Percentiles rank a stretch among this genome's conserved stretches.
phyloP scores from a whole-genome alignment of 495 filamentous ascomycete genomes.

The Penicillium tannophilum region DNA sequence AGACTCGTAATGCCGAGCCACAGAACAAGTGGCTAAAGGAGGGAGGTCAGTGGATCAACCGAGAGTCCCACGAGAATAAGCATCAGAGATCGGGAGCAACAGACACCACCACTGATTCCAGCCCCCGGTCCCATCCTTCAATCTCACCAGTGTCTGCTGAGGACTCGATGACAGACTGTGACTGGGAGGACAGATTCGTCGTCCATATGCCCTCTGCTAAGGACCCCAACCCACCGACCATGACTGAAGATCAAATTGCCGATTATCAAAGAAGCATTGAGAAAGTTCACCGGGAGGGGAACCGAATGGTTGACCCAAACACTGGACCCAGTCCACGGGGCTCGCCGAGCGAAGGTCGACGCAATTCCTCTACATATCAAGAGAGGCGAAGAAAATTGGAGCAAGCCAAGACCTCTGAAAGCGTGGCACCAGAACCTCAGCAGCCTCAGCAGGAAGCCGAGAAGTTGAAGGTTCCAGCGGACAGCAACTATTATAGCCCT shows the following conservation, averaged over 20 bases:
- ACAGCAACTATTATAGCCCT: conserved; percentile 41
- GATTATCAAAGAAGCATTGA: conserved; percentile 47
- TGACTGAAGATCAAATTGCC: conserved; percentile 43
- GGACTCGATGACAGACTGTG: conserved; percentile 38
- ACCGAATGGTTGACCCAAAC: conserved; percentile 35
- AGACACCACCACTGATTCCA: conserved; percentile 32
- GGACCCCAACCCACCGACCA: conserved; percentile 45
- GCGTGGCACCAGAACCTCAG: conserved; percentile 10
- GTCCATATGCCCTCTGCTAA: conserved; percentile 50
- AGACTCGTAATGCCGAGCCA: conserved; percentile 15
- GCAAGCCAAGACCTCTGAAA: conserved; percentile 31
- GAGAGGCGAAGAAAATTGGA: neutral
- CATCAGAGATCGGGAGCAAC: conserved; percentile 23
- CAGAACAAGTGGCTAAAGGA: conserved; percentile 29
- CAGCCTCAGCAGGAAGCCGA: conserved; percentile 9
- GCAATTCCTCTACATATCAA: neutral
- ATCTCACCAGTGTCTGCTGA: conserved; percentile 36
- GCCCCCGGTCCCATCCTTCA: conserved; percentile 33
- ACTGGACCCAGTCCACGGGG: conserved; percentile 37
- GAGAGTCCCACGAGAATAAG: conserved; percentile 20
- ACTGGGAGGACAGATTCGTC: conserved; percentile 50
- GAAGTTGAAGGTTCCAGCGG: conserved; percentile 5
- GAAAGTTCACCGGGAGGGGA: conserved; percentile 31
- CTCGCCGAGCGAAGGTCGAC: conserved; percentile 28
- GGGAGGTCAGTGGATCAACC: conserved; percentile 28